Evolutionary conservation across 208 protist genomes (phyloP).

Genomic region (Herpetomonas samuelpessoai): DNA sequence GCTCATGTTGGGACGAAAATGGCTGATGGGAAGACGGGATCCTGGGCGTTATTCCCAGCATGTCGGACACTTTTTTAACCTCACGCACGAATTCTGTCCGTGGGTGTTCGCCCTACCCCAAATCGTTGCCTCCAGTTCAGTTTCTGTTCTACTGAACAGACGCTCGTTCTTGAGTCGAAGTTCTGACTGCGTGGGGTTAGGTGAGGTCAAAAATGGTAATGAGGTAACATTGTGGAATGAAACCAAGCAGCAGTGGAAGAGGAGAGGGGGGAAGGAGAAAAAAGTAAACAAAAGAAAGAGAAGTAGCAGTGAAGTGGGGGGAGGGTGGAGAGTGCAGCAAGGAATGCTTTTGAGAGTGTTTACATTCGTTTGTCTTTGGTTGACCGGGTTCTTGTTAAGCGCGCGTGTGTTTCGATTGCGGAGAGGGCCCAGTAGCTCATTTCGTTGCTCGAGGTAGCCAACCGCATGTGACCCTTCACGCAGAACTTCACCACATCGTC

Average conservation of each 20-base stretch:
- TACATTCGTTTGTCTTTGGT: not conserved
- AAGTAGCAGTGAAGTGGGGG: not conserved
- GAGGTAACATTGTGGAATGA: too few relatives aligned
- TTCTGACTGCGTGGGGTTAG: too few relatives aligned
- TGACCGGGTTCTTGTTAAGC: constrained; percentile 16
- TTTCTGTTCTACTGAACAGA: too few relatives aligned
- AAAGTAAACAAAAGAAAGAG: constrained; percentile 6
- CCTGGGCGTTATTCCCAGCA: too few relatives aligned
- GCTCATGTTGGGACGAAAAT: too few relatives aligned
- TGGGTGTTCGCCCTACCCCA: too few relatives aligned
- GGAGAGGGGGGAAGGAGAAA: not conserved
- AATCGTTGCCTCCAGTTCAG: too few relatives aligned
- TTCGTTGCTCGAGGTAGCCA: constrained; percentile 46
- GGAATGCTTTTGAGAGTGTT: not conserved
- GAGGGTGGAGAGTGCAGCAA: constrained; percentile 8
- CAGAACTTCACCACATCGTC: constrained; percentile 20
- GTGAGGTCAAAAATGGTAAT: too few relatives aligned
- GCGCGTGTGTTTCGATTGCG: constrained; percentile 50
- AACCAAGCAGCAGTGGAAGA: constrained; percentile 2
- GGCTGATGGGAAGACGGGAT: too few relatives aligned
- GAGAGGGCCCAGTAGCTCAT: constrained; percentile 53
- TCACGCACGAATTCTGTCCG: too few relatives aligned
- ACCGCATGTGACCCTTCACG: constrained; percentile 34
- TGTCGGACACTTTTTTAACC: too few relatives aligned
- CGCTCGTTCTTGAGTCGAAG: too few relatives aligned